Evolutionary conservation across 768 basidiomycete genomes (phyloP), one percentile per base, ranked within the genome.

Genomic region (Hypholoma fasciculare): DNA sequence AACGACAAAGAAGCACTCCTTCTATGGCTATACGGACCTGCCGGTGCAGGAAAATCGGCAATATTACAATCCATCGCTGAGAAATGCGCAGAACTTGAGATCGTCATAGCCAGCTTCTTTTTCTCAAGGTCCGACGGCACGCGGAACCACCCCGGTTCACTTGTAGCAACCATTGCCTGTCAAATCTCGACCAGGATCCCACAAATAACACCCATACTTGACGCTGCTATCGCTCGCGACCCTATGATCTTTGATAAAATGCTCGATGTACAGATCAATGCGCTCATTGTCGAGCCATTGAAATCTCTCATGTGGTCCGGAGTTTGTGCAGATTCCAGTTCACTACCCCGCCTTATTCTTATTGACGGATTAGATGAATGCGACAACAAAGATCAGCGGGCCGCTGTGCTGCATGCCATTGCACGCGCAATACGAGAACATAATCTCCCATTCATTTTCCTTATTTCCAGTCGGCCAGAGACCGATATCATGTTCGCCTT

Each of bases 321-420:
- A 19, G 1, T 4, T 19, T 37, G 19, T 12, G 4, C 11, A 9
- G 30, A 52, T 27, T 5, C 7, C 19, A 13, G 8, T 1, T n/a
- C 6, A 4, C 0, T 12, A 6, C 36, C 17, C 4, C 50, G 36
- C 3, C n/a, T 54, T 4, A 30, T 54, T 36, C 17, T 54, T 8
- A 46, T 54, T n/a, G 53, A 54, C 34, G 53, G 53, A 4, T 43
- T 54, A 7, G 53, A 54, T 23, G 53, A 54, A 47, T 54, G 53
- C 30, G 16, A 34, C 14, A 12, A 42, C 23, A 38, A 23, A 20
- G 42, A 9, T 13, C 20, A 27, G 12, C 53, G 40, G 30, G 3
- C 14, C 11, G 49, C 7, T 12, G 34, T 51, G 0, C 4, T 51
- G 12, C 49, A 34, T 4, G 26, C 40, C 4, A 23, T 23, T 4